Evolutionary conservation across 768 basidiomycete genomes (phyloP), one percentile per base, ranked within the genome.

Genomic region (Russula sp.): DNA sequence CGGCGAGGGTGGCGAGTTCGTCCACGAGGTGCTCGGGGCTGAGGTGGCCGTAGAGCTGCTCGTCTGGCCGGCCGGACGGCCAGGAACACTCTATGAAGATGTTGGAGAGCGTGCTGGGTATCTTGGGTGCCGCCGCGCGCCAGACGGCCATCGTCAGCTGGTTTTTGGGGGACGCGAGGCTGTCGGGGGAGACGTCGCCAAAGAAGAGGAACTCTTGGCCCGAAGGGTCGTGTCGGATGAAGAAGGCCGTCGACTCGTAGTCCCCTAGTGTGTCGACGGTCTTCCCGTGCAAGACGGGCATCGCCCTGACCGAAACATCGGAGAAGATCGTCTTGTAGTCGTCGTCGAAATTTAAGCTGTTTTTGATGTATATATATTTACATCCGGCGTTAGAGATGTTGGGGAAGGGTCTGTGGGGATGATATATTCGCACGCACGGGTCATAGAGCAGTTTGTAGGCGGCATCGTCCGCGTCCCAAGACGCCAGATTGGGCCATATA

Each of bases 71-170:
- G 0, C 87, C 87, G 0, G 83, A 80, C 22, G 88, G 85, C 76
- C 87, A 93, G 1, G 93, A 96, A 72, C 96, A 98, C 75, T 98
- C 96, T 70, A 98, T 91, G 70, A 98, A 98, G 59, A 98, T 81
- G n/a, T 83, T 79, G 36, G 82, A 79, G 16, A 98, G 80, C 4
- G 74, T 76, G 25, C 83, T 77, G 0, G 84, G 83, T 67, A 97
- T 83, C 72, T 85, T 85, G 48, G 82, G 77, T 5, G 94, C 94
- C 0, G 93, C 93, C 32, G 78, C 81, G 43, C 80, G 81, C 96
- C 95, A 98, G 50, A 98, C 85, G 45, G 78, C 73, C 32, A 78
- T 76, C 42, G 86, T 95, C 54, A 76, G 79, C 5, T 87, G 86
- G 14, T 75, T 72, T 29, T 29, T 1, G 2, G 25, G 25, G 16